phyloP scores from a whole-genome alignment of 2,329 filamentous ascomycete species.

The Monilinia laxa region DNA sequence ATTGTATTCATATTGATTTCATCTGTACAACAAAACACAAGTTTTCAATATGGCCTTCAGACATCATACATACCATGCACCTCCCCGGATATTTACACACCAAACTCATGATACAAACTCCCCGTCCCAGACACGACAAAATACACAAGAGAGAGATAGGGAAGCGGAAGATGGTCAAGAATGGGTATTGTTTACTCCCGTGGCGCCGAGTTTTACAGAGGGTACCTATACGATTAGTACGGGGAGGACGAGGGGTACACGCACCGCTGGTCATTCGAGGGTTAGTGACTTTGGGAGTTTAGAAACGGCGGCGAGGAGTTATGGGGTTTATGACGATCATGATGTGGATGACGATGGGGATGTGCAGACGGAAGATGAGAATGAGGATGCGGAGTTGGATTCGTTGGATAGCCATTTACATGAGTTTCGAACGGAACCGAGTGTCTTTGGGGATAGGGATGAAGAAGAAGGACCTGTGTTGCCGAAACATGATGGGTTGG shows the following conservation, averaged over 20 bases:
- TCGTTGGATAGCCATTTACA: constrained; percentile 90
- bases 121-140: constrained; percentile 38
- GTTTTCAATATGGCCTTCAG: constrained; percentile 21
- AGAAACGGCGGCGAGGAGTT: constrained; percentile 64
- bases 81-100: constrained; percentile 49
- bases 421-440: constrained; percentile 69
- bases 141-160: constrained; percentile 22
- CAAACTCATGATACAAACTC: constrained; percentile 40
- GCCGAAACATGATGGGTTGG: constrained; percentile 89
- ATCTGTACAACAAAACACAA: constrained; percentile 4
- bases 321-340: constrained; percentile 57
- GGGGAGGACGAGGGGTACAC: constrained; percentile 57
- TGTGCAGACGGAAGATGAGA: constrained; percentile 55
- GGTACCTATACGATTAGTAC: constrained; percentile 66
- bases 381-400: constrained; percentile 80
- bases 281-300: constrained; percentile 80
- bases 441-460: constrained; percentile 36
- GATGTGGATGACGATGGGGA: constrained; percentile 51
- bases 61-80: constrained; percentile 36
- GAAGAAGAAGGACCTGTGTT: constrained; percentile 59
- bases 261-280: constrained; percentile 67
- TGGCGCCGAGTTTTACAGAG: constrained; percentile 64
- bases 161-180: constrained; percentile 73
- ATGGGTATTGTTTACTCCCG: constrained; percentile 93
- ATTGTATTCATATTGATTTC: neutral